A percentile compares a stretch with the other conserved stretches of the same genome.
phyloP scores from a whole-genome alignment of 805 yeast genomes.

The Candida dendrica region DNA sequence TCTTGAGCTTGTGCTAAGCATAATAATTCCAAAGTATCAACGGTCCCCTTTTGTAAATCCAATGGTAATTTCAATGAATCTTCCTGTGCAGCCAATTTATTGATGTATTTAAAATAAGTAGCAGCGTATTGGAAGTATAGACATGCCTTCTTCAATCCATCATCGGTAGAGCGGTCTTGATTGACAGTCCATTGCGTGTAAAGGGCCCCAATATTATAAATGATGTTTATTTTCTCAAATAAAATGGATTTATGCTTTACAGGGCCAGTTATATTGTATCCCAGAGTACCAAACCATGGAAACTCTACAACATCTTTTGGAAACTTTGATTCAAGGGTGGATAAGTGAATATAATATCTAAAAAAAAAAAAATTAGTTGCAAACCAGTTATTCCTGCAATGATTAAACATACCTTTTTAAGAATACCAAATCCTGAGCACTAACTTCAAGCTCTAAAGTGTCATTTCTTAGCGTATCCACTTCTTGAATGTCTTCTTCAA shows the following conservation, averaged over 20 bases:
- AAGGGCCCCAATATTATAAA: constrained; percentile 63
- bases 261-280: constrained; percentile 45
- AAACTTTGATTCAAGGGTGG: constrained; percentile 44
- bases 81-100: constrained; percentile 12
- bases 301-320: constrained; percentile 56
- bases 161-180: constrained; percentile 36
- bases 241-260: constrained; percentile 38
- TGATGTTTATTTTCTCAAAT: constrained; percentile 55
- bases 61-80: constrained; percentile 23
- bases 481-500: constrained; percentile 33
- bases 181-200: constrained; percentile 49
- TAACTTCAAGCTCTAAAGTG: constrained; percentile 28
- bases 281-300: constrained; percentile 68
- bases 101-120: constrained; percentile 46
- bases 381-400: no score
- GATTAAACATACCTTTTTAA: constrained; percentile 17
- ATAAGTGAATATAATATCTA: constrained; percentile 41
- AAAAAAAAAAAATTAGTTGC: background rate
- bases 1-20: constrained; percentile 87
- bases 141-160: constrained; percentile 57
- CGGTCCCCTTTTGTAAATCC: constrained; percentile 45
- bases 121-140: constrained; percentile 64
- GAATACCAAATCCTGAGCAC: constrained; percentile 28
- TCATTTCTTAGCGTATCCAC: constrained; percentile 37
- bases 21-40: constrained; percentile 42